Evolutionary conservation across 257 asterid species (phyloP), one percentile per base, ranked within the genome.

Genomic region (Solanum ossicruentum): DNA sequence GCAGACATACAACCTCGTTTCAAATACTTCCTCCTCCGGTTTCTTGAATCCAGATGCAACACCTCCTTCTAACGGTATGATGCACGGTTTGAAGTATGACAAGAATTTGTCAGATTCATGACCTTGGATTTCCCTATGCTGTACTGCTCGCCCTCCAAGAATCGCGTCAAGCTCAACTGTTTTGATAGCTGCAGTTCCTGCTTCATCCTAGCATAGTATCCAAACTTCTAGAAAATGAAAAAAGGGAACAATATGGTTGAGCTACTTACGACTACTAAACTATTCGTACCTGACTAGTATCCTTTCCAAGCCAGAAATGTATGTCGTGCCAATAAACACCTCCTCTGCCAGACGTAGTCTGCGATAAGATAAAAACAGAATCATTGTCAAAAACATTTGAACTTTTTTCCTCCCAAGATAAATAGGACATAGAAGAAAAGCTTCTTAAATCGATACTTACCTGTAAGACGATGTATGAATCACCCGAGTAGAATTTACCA

Each of bases 241-340:
- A 82, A n/a, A 67, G 5, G 49, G 60, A 57, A 83, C 85, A 36
- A 80, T 80, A 89, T 69, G 67, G 41, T 83, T 57, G 70, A 39
- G 56, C 43, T 51, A 13, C 26, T 41, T 49, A 57, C 77, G 82
- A 72, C 83, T 77, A 45, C 77, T 39, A 41, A 86, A 56, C 78
- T 32, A 49, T 84, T 45, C 3, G 0, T 23, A 94, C 99, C 99
- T 95, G 99, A 87, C 98, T 96, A 84, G 98, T 96, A 80, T 96
- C 99, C 87, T 96, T 96, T 83, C 99, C 99, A 67, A 96, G 94
- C 99, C 99, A 96, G 89, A 95, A 96, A 88, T 96, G 98, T 89
- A 95, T 93, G 91, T 96, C 98, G 84, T 86, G 92, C 84, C 95
- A 92, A 93, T 95, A 96, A 87, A 95, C 89, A 65, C 98, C 98